Evolutionary conservation across 2,329 filamentous ascomycete species (phyloP).

Genomic region (Fusarium palustre): DNA sequence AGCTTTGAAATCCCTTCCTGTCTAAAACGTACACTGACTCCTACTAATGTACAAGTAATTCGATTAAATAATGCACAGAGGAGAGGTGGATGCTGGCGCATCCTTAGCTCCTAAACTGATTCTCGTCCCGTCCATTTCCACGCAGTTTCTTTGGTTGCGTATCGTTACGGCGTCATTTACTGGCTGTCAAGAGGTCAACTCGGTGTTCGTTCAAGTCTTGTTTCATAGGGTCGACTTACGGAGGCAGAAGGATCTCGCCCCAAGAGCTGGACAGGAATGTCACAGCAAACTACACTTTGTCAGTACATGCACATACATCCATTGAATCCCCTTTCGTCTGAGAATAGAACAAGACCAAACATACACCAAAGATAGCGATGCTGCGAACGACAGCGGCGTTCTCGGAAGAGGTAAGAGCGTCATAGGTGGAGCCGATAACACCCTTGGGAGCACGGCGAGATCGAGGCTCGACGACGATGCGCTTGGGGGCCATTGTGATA

Average conservation of each 20-base stretch:
- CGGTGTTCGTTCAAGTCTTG: neutral
- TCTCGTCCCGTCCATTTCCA: neutral
- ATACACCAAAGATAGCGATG: slow-evolving; percentile 75
- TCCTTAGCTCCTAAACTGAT: slow-evolving; percentile 1
- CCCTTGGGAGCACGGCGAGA: slow-evolving; percentile 59
- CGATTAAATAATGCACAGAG: slow-evolving; percentile 31
- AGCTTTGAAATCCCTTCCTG: slow-evolving; percentile 26
- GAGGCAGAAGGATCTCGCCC: slow-evolving; percentile 75
- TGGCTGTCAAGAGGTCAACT: slow-evolving; percentile 38
- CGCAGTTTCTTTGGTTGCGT: slow-evolving; percentile 6
- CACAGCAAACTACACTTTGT: slow-evolving; percentile 66
- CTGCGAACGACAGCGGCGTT: slow-evolving; percentile 77
- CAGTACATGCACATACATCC: slow-evolving; percentile 1
- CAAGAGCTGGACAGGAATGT: slow-evolving; percentile 75
- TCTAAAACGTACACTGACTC: slow-evolving; percentile 47
- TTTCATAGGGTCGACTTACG: slow-evolving; percentile 57
- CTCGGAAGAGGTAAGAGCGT: slow-evolving; percentile 72
- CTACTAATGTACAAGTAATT: slow-evolving; percentile 48
- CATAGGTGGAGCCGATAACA: slow-evolving; percentile 69
- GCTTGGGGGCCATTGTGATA: slow-evolving; percentile 72
- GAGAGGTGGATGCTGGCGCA: neutral
- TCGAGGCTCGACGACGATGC: slow-evolving; percentile 62
- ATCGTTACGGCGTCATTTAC: slow-evolving; percentile 38
- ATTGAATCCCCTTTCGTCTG: neutral
- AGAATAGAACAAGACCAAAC: slow-evolving; percentile 46